phyloP scores from a whole-genome alignment of 768 basidiomycete species.

The Gloeophyllum trabeum region DNA sequence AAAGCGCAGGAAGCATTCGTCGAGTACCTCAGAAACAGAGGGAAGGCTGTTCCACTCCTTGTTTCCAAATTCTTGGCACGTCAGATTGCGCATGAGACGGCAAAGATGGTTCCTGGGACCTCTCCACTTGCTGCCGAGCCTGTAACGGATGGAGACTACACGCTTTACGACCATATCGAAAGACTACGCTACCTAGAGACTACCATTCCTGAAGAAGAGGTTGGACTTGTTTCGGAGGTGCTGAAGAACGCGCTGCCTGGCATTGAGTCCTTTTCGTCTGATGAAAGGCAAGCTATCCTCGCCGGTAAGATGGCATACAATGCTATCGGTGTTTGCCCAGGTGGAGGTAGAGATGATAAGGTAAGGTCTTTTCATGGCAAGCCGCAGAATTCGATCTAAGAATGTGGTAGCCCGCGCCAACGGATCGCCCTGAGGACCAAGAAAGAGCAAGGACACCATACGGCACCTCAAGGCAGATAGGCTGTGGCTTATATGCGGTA shows the following conservation, averaged over 20 bases:
- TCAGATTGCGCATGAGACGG: slow-evolving; percentile 54
- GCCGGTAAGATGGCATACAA: slow-evolving; percentile 71
- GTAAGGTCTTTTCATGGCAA: slow-evolving; percentile 22
- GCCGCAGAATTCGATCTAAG: neutral
- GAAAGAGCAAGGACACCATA: slow-evolving; percentile 70
- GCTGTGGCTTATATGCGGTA: slow-evolving; percentile 63
- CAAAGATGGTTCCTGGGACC: slow-evolving; percentile 32
- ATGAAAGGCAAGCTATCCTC: slow-evolving; percentile 48
- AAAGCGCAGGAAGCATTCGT: slow-evolving; percentile 51
- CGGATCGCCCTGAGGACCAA: slow-evolving; percentile 51
- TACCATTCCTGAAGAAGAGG: slow-evolving; percentile 34
- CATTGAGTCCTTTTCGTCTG: slow-evolving; percentile 57
- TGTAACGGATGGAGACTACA: slow-evolving; percentile 47
- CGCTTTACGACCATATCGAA: slow-evolving; percentile 68
- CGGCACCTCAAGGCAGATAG: slow-evolving; percentile 68
- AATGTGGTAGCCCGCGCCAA: slow-evolving; percentile 34
- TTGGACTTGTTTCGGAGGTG: slow-evolving; percentile 37
- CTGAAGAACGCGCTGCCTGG: slow-evolving; percentile 56
- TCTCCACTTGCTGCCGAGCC: slow-evolving; percentile 16
- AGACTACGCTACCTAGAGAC: slow-evolving; percentile 58
- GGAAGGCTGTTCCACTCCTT: slow-evolving; percentile 37
- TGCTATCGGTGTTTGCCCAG: slow-evolving; percentile 60
- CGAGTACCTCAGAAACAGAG: slow-evolving; percentile 39
- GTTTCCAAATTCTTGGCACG: slow-evolving; percentile 64
- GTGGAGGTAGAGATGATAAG: slow-evolving; percentile 59